phyloP scores from a whole-genome alignment of 441 rosid species.

The Breynia disticha region DNA sequence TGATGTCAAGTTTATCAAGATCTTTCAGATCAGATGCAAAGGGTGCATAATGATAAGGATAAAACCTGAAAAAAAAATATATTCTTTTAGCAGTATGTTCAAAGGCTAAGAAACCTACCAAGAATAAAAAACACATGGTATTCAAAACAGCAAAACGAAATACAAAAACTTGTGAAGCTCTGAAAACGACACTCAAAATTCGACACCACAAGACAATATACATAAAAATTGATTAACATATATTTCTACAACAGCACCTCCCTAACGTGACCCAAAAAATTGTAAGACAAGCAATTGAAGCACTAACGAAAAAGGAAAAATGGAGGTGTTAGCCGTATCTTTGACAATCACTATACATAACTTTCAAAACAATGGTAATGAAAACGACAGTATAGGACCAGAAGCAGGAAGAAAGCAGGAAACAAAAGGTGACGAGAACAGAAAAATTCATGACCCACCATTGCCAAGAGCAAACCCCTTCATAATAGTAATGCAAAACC shows the following conservation, averaged over 20 bases:
- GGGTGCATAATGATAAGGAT: constrained; percentile 96
- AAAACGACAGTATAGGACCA: background rate
- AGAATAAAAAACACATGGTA: too few species aligned
- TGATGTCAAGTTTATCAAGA: constrained; percentile 57
- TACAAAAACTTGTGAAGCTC: background rate
- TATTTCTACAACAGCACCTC: background rate
- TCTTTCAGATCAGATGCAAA: constrained; percentile 93
- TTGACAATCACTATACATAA: too few species aligned
- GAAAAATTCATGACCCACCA: constrained; percentile 53
- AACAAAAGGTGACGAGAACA: constrained; percentile 4
- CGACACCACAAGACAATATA: background rate
- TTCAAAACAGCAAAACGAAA: background rate
- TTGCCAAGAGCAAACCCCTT: constrained; percentile 97
- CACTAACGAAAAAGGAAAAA: background rate
- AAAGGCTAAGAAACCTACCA: background rate
- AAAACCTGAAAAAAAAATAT: constrained; percentile 58
- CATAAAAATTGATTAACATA: background rate
- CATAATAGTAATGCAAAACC: constrained; percentile 94
- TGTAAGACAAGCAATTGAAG: background rate
- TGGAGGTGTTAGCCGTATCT: too few species aligned
- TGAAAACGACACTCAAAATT: background rate
- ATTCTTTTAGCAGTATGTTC: background rate
- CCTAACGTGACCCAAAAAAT: too few species aligned
- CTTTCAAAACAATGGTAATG: too few species aligned
- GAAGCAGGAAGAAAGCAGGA: background rate